Base-by-base conservation (phyloP, 352 stramenopile genomes). In the Pythium biforme region DNA sequence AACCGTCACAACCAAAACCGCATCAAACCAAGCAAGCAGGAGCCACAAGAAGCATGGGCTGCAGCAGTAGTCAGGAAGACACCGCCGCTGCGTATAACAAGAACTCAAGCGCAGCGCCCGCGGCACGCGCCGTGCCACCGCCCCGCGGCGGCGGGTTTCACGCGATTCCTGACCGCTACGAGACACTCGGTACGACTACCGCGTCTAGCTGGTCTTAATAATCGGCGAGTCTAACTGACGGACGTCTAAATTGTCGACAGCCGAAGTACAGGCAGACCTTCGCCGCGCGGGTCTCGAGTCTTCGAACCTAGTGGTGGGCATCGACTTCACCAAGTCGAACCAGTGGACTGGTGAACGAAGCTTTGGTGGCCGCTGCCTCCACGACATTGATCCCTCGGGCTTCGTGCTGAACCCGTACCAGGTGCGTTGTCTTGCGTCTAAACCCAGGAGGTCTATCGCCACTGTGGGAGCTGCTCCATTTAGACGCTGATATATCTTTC, bases 321-420 rank as follows among this genome's bases (percentile, higher is more conserved):
- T 93, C 41, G 83, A 91, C 62, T 91, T 81, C 55, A 88, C 83
- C 33, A 87, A 83, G 31, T 83, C 77, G 7, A 93, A 93, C 60
- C 43, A 93, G 80, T 85, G 69, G 70, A 92, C 75, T 14, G 86
- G 86, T 41, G 63, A 81, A 25, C 56, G 75, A n/a, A 83, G 73
- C 26, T 94, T 94, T 47, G 66, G 52, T 33, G 83, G 81, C 25
- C 76, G 76, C 22, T 71, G 67, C 25, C 52, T 94, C 37, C 85
- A 94, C 64, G 64, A 78, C 6, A 74, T 91, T 34, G 79, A 86
- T 26, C 70, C 79, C 7, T 75, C 55, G 1, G 68, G 76, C 8
- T 23, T 74, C 3, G 59, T 69, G 11, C 33, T 80, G 22, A 91
- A 90, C 55, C 77, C 77, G 46, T 90, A 89, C 54, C 77, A 90